Percentiles rank a stretch among this genome's conserved stretches.
Conservation (phyloP, 306 rosid species). For the Corylus avellana region DNA sequence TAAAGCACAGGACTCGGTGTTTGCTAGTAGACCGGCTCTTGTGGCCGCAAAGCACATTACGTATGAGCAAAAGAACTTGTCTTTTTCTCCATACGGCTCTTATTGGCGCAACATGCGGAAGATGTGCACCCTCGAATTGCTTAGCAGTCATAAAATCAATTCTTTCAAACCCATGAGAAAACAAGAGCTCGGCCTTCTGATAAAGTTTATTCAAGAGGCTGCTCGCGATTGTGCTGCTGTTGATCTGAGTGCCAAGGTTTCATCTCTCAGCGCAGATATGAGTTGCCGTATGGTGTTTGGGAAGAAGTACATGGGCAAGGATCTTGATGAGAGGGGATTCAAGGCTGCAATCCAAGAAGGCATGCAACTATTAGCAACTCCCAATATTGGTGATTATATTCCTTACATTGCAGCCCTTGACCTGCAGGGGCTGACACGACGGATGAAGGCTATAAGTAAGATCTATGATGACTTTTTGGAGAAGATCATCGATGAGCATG, state of each 20-base stretch:
- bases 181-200: slow-evolving; percentile 17
- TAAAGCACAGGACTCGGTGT: slow-evolving; percentile 56
- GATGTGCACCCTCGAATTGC: slow-evolving; percentile 34
- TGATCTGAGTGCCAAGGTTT: slow-evolving; percentile 29
- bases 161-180: slow-evolving; percentile 31
- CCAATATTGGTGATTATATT: slow-evolving; percentile 54
- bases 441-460: slow-evolving; percentile 44
- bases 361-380: slow-evolving; percentile 3
- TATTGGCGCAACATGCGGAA: slow-evolving; percentile 40
- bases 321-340: slow-evolving; percentile 28
- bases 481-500: slow-evolving; percentile 59
- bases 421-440: slow-evolving; percentile 52
- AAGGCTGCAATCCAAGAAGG: slow-evolving; percentile 16
- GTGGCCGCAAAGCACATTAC: slow-evolving; percentile 36
- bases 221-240: neutral
- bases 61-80: slow-evolving; percentile 44
- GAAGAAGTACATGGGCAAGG: slow-evolving; percentile 32
- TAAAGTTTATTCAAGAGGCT: slow-evolving; percentile 1
- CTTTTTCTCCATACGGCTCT: slow-evolving; percentile 19
- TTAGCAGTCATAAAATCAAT: slow-evolving; percentile 29
- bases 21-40: slow-evolving; percentile 59
- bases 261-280: slow-evolving; percentile 11
- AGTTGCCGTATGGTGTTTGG: slow-evolving; percentile 36
- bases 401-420: slow-evolving; percentile 52
- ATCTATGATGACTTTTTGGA: slow-evolving; percentile 57